These are phyloP conservation scores for Thermoascus crustaceus DNA, from an alignment of 2,329 filamentous ascomycete species.

Conservation along the genomic window DNA sequence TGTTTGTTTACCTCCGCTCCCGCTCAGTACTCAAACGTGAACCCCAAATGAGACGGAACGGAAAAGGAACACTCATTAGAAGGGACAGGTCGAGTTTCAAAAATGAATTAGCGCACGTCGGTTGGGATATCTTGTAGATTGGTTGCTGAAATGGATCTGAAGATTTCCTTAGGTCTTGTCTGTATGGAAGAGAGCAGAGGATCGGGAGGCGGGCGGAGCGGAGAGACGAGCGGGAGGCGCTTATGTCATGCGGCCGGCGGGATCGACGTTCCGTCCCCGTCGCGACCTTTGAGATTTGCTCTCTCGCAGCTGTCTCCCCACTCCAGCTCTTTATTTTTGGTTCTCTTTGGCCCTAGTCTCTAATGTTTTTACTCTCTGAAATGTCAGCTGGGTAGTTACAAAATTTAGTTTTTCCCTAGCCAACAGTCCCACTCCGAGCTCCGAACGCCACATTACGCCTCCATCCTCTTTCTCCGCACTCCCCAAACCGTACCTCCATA, in stretches of 20 bases:
- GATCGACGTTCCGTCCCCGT: no score
- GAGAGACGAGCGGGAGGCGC: background rate
- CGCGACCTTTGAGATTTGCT: background rate
- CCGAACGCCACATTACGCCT: background rate
- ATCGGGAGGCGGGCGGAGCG: background rate
- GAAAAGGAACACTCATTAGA: no score
- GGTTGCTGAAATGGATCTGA: background rate
- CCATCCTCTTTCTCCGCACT: background rate
- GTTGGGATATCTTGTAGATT: no score
- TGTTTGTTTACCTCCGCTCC: no score
- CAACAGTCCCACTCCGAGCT: background rate
- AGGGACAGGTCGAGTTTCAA: no score
- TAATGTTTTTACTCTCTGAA: background rate
- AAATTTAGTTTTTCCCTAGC: background rate
- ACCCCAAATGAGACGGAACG: no score
- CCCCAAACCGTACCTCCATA: background rate
- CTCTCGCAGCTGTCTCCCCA: background rate
- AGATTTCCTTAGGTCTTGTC: background rate
- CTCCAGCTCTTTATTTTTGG: background rate
- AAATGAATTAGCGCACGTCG: no score
- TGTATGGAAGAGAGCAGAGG: background rate
- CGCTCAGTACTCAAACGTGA: no score
- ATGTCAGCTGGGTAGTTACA: background rate
- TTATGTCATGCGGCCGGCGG: conserved; percentile 1
- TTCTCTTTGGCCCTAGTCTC: background rate